A percentile compares a stretch with the other conserved stretches of the same genome.
Evolutionary conservation across 192 early-diverging fungal species (phyloP).

Genomic region (Obelidium mucronatum): DNA sequence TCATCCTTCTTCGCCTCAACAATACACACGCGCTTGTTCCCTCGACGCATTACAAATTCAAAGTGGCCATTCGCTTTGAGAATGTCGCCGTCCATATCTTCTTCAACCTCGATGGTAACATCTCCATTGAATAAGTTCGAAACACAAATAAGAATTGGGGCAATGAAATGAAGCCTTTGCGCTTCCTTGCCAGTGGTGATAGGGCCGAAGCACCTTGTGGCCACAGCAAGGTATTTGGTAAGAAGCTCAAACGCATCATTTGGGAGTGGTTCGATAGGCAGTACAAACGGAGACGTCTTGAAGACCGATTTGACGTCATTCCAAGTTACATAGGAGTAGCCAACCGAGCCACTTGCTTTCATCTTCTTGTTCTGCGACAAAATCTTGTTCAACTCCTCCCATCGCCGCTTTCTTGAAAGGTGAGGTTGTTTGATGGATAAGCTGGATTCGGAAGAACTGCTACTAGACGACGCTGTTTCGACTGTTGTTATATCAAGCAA

Average conservation of each 20-base stretch:
- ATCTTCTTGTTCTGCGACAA: constrained; percentile 10
- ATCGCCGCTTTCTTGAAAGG: neutral
- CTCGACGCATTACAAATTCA: constrained; percentile 22
- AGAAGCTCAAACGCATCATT: too few species aligned
- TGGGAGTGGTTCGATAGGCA: too few species aligned
- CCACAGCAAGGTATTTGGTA: too few species aligned
- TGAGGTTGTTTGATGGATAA: constrained; percentile 13
- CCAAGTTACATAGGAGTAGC: constrained; percentile 4
- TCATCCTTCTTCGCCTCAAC: constrained; percentile 37
- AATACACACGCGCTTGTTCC: constrained; percentile 24
- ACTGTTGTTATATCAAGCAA: too few species aligned
- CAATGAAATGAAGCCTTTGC: constrained; percentile 22
- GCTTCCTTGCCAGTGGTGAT: neutral
- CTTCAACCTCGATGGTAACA: constrained; percentile 23
- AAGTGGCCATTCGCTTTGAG: constrained; percentile 28
- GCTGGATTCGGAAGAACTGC: constrained; percentile 2
- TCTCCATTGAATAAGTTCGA: constrained; percentile 29
- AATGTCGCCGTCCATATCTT: constrained; percentile 11
- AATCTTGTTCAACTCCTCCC: neutral
- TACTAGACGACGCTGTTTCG: too few species aligned
- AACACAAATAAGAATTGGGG: constrained; percentile 31
- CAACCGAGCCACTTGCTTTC: neutral
- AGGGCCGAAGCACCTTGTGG: too few species aligned
- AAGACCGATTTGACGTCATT: neutral
- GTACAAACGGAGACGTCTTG: neutral